These are phyloP conservation scores for Tolypocladium inflatum DNA, from an alignment of 2,329 filamentous ascomycete species.

Conservation along the genomic window DNA sequence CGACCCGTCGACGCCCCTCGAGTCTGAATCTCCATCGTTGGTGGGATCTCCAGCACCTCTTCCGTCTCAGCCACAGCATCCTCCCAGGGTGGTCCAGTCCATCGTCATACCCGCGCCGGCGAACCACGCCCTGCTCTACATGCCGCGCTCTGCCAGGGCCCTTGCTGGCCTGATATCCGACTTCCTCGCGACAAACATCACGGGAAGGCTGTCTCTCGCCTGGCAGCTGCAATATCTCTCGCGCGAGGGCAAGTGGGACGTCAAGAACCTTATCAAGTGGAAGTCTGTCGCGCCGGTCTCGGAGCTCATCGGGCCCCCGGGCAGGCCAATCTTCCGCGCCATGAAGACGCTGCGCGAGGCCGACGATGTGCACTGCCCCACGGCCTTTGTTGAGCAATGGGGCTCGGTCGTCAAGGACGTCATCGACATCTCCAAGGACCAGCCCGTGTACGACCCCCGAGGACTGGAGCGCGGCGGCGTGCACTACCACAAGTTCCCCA, in stretches of 20 bases:
- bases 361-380: constrained; percentile 72
- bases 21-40: constrained; percentile 14
- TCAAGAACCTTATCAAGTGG: constrained; percentile 95
- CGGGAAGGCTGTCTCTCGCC: constrained; percentile 66
- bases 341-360: constrained; percentile 91
- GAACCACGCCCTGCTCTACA: constrained; percentile 77
- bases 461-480: constrained; percentile 58
- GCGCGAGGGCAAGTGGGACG: constrained; percentile 91
- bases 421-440: constrained; percentile 85
- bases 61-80: constrained; percentile 38
- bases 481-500: constrained; percentile 78
- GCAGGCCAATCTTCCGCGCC: constrained; percentile 61
- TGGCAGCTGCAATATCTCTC: constrained; percentile 90
- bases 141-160: constrained; percentile 62
- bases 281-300: constrained; percentile 70
- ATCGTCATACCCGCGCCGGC: constrained; percentile 67
- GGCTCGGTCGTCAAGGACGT: constrained; percentile 60
- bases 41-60: constrained; percentile 20
- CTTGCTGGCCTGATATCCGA: constrained; percentile 74
- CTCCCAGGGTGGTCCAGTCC: constrained; percentile 51
- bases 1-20: constrained; percentile 37
- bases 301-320: constrained; percentile 52
- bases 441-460: constrained; percentile 76
- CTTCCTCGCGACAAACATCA: constrained; percentile 68
- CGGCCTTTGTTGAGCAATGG: constrained; percentile 61